Conservation (phyloP, 768 basidiomycete species). For the Boletus sensibilis region DNA sequence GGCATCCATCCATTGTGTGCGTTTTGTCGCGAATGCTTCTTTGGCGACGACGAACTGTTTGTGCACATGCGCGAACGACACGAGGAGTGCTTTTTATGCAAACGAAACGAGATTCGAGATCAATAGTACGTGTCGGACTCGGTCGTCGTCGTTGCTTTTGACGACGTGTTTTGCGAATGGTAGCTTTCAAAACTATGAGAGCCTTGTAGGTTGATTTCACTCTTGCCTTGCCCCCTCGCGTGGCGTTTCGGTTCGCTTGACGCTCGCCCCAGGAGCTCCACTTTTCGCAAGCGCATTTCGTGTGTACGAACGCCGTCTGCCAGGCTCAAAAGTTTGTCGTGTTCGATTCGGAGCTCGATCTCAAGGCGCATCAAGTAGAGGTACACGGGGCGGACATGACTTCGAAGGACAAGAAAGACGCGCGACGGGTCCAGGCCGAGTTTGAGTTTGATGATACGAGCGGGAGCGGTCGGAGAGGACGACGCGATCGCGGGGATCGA, state of each 20-base stretch:
- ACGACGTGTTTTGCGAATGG: background rate
- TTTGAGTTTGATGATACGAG: constrained; percentile 67
- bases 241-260: constrained; percentile 1
- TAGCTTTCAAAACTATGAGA: constrained; percentile 80
- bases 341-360: constrained; percentile 82
- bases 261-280: constrained; percentile 58
- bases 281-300: constrained; percentile 72
- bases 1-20: constrained; percentile 77
- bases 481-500: constrained; percentile 45
- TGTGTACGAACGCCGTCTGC: constrained; percentile 73
- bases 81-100: constrained; percentile 97
- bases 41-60: constrained; percentile 90
- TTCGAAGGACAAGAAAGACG: constrained; percentile 65
- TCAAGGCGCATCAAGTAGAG: constrained; percentile 88
- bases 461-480: constrained; percentile 44
- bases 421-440: constrained; percentile 59
- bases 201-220: constrained; percentile 52
- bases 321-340: constrained; percentile 92
- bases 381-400: constrained; percentile 77
- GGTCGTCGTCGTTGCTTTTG: background rate
- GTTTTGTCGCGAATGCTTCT: constrained; percentile 93
- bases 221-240: background rate
- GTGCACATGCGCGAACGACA: constrained; percentile 90
- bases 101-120: constrained; percentile 72
- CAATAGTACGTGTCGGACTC: constrained; percentile 68